Evolutionary conservation across 139 green algal species (phyloP).

Genomic region (Closterium sp.): DNA sequence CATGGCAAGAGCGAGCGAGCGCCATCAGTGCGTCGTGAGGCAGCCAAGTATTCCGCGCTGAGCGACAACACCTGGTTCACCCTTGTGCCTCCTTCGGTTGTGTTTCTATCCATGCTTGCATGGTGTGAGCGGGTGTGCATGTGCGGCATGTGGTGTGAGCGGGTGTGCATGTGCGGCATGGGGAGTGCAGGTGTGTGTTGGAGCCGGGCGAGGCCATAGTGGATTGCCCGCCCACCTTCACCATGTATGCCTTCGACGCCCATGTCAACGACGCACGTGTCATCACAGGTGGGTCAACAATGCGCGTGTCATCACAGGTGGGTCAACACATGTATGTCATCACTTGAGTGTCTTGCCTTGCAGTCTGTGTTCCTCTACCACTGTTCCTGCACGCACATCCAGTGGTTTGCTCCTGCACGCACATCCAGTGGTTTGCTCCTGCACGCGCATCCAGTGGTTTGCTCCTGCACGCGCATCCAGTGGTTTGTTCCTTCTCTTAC

Average conservation of each 20-base stretch:
- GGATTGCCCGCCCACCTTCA: conserved; percentile 93
- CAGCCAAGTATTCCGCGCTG: not conserved
- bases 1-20: too few relatives aligned
- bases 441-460: too few relatives aligned
- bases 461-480: not conserved
- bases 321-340: not conserved
- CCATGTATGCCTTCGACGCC: conserved; percentile 98
- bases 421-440: too few relatives aligned
- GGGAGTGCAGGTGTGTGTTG: conserved; percentile 58
- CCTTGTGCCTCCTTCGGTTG: not conserved
- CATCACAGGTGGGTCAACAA: conserved; percentile 57
- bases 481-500: not conserved
- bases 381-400: too few relatives aligned
- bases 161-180: too few relatives aligned
- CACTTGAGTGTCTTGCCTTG: not conserved
- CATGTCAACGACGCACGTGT: conserved; percentile 84
- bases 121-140: not conserved
- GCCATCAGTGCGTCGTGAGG: not conserved
- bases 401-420: not conserved
- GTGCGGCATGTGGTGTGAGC: not conserved
- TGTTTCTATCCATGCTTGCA: not conserved
- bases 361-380: too few relatives aligned
- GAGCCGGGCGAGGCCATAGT: conserved; percentile 91
- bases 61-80: not conserved
- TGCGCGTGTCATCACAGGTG: not conserved